Conservation (phyloP, 352 stramenopile genomes). For the Globisporangium echinulatum region DNA sequence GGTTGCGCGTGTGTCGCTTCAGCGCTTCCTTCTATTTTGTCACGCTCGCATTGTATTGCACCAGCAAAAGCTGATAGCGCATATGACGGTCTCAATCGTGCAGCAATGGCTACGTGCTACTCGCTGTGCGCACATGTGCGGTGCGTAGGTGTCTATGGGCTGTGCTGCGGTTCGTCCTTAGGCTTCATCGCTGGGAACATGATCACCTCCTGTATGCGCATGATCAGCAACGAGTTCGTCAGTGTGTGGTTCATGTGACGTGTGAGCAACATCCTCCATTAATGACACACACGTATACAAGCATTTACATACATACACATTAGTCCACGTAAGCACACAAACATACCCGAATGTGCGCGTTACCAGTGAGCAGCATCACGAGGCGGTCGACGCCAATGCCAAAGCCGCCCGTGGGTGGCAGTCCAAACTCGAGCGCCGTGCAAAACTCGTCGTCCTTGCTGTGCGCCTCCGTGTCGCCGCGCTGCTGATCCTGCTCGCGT, state of each 20-base stretch:
- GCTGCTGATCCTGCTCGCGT: slow-evolving; percentile 41
- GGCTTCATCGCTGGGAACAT: slow-evolving; percentile 99
- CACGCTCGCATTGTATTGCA: too few relatives aligned
- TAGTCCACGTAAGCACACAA: neutral
- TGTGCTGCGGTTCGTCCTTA: slow-evolving; percentile 17
- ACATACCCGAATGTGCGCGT: slow-evolving; percentile 94
- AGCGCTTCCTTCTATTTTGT: too few relatives aligned
- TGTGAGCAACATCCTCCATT: too few relatives aligned
- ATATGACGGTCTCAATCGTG: too few relatives aligned
- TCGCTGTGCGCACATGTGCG: neutral
- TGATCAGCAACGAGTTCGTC: too few relatives aligned
- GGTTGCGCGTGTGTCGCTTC: too few relatives aligned
- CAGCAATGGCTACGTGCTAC: neutral
- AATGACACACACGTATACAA: too few relatives aligned
- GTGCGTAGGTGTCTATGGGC: neutral
- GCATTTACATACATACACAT: slow-evolving; percentile 1
- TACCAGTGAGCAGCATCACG: slow-evolving; percentile 98
- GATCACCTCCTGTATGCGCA: slow-evolving; percentile 92
- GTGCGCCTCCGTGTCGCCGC: slow-evolving; percentile 83
- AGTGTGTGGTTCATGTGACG: too few relatives aligned
- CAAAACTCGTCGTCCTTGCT: slow-evolving; percentile 97
- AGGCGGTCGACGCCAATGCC: slow-evolving; percentile 97
- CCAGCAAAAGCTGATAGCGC: too few relatives aligned
- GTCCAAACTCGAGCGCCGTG: slow-evolving; percentile 94
- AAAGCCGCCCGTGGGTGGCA: slow-evolving; percentile 96